Base-by-base conservation (phyloP, 106 monocot genomes). In the Acorus gramineus region DNA sequence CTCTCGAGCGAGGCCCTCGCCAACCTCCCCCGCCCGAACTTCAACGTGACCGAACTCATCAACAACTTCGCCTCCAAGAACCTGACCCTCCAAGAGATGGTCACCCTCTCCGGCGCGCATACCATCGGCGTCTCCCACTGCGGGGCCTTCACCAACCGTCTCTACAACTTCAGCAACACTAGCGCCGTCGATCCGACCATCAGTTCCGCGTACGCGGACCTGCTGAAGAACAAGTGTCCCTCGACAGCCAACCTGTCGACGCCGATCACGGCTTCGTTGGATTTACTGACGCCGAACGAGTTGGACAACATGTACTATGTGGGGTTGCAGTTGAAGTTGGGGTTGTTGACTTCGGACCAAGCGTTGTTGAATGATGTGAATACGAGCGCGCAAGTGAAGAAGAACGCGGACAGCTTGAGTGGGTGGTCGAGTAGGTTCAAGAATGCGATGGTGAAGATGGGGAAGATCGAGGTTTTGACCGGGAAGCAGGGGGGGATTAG, bases 301-400 rank as follows among this genome's bases (percentile, higher is more conserved):
- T n/a, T 83, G 7, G 83, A 83, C 50, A 69, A 52, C 55, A 64
- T 46, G 43, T 83, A 83, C 71, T 83, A 75, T 64, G 61, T 45
- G 11, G 62, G 66, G 7, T 11, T 83, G 50, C 42, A 44, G 9
- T 59, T 53, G 9, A 2, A n/a, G 3, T 62, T 49, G 11, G 78
- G 74, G 8, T 48, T 79, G 12, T 52, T 83, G 47, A 49, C 54
- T 7, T 83, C 82, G 5, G 82, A 83, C 57, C 59, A 59, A 54
- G 50, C 82, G 6, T 68, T 83, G 4, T 11, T 75, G 7, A 68
- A 50, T 3, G n/a, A 44, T 46, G 0, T 47, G 5, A 4, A 2
- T 50, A 57, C 54, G 43, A 46, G 11, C 4, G 52, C 14, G 6
- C 4, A 7, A 55, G 78, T 71, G 62, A 11, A 2, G 28, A 46